phyloP scores from a whole-genome alignment of 2,329 filamentous ascomycete species.

The Venturia nashicola region DNA sequence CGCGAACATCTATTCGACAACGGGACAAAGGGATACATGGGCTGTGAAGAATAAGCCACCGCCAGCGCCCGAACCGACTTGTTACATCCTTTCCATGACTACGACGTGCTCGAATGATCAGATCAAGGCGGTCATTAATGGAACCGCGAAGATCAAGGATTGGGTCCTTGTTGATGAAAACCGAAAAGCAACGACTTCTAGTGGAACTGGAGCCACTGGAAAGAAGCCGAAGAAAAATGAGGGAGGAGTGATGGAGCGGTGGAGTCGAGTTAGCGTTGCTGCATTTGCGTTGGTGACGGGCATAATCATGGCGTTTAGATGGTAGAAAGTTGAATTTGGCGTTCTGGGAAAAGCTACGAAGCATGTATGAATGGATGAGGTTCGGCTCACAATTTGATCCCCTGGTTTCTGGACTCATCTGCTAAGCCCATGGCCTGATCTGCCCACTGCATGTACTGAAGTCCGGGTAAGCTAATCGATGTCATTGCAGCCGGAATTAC shows the following conservation, averaged over 20 bases:
- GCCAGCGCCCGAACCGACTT: constrained; percentile 15
- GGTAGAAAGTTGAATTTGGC: neutral
- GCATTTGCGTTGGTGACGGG: neutral
- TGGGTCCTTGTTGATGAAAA: constrained; percentile 24
- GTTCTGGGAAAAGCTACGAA: neutral
- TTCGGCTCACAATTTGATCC: neutral
- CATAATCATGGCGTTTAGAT: neutral
- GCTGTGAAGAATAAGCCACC: neutral
- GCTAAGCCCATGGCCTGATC: too few relatives aligned
- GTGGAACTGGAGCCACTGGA: neutral
- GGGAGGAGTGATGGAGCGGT: neutral
- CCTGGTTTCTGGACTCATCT: neutral
- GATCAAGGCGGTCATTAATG: constrained; percentile 28
- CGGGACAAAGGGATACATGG: neutral
- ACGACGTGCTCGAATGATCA: constrained; percentile 34
- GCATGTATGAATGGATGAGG: neutral
- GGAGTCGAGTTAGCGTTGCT: neutral
- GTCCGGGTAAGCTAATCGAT: too few relatives aligned
- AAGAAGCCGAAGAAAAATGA: neutral
- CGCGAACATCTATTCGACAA: neutral
- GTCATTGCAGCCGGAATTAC: too few relatives aligned
- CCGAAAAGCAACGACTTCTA: neutral
- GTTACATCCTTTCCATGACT: constrained; percentile 30
- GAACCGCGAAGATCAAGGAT: constrained; percentile 33
- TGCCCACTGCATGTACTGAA: too few relatives aligned